phyloP scores from a whole-genome alignment of 257 asterid genomes.

The Solanum pimpinellifolium region DNA sequence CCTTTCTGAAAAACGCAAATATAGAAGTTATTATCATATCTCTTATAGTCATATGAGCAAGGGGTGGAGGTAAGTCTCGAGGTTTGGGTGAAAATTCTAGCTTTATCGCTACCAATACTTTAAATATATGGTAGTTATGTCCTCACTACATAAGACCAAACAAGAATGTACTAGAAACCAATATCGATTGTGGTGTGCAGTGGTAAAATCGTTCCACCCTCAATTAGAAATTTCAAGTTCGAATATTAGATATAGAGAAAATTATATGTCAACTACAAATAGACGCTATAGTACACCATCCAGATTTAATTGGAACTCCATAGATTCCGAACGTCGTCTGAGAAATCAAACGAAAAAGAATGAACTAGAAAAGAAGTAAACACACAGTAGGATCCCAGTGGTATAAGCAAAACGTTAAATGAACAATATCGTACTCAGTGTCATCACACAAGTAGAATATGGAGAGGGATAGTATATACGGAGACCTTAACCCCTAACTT shows the following conservation, averaged over 20 bases:
- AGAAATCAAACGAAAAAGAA: too few relatives aligned
- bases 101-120: background rate
- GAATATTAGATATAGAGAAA: too few relatives aligned
- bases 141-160: background rate
- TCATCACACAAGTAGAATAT: background rate
- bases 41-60: background rate
- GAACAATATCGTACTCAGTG: background rate
- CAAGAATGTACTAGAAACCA: background rate
- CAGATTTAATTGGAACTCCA: too few relatives aligned
- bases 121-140: background rate
- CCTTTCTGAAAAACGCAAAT: background rate
- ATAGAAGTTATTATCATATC: background rate
- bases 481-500: background rate
- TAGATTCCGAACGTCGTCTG: too few relatives aligned
- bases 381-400: background rate
- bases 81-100: background rate
- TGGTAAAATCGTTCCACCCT: accelerated
- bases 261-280: too few relatives aligned
- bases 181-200: too few relatives aligned
- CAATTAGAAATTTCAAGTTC: accelerated
- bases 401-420: background rate
- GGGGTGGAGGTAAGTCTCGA: too few relatives aligned
- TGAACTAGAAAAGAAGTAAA: too few relatives aligned
- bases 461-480: background rate
- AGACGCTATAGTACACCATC: too few relatives aligned